Percentiles rank a stretch among this genome's conserved stretches.
These are phyloP conservation scores for Phytophthora melonis DNA, from an alignment of 352 stramenopile species.

Conservation along the genomic window DNA sequence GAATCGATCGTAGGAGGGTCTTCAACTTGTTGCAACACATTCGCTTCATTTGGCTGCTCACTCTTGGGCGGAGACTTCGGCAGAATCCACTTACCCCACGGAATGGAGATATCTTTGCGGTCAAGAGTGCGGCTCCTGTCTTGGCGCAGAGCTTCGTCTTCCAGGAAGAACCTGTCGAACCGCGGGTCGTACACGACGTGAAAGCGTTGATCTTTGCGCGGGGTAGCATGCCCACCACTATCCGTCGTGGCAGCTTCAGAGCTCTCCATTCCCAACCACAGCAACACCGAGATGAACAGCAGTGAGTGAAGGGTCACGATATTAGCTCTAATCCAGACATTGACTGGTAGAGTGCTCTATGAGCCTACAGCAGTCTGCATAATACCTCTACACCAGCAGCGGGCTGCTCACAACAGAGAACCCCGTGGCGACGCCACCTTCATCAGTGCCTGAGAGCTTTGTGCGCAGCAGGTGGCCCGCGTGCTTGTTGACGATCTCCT, in stretches of 20 bases:
- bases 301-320: constrained; percentile 21
- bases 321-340: constrained; percentile 21
- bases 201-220: constrained; percentile 27
- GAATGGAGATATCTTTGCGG: constrained; percentile 26
- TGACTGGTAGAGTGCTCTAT: neutral
- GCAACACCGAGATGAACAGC: constrained; percentile 6
- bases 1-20: neutral
- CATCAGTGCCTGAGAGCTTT: constrained; percentile 95
- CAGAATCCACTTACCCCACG: constrained; percentile 51
- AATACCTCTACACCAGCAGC: constrained; percentile 73
- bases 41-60: neutral
- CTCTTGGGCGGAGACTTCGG: constrained; percentile 23
- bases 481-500: constrained; percentile 94
- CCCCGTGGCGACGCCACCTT: constrained; percentile 96
- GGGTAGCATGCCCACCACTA: neutral
- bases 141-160: constrained; percentile 31
- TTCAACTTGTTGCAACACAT: neutral
- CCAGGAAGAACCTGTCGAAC: constrained; percentile 61
- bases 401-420: constrained; percentile 95
- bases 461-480: constrained; percentile 96
- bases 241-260: neutral
- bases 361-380: constrained; percentile 7
- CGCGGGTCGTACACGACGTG: constrained; percentile 55
- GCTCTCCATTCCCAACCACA: constrained; percentile 18
- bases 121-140: neutral